Base-by-base conservation (phyloP, 169 alveolate species). In the Plasmodium vivax region DNA sequence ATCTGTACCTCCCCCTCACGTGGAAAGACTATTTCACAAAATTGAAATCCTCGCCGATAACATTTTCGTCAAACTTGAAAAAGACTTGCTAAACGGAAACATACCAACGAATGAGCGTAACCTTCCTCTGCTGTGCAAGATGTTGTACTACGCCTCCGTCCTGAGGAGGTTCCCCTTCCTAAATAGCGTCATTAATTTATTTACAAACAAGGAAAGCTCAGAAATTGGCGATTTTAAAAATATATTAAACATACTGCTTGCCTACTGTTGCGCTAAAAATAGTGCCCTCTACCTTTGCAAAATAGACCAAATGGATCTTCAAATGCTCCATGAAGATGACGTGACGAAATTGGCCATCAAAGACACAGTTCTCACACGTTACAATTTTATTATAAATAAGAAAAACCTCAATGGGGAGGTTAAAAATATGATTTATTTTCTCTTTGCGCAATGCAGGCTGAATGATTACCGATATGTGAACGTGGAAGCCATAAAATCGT, bases 391-490 rank as follows among this genome's bases (percentile, higher is more conserved):
- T 56, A 36, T 88, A 88, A 80, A 88, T 79, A 88, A 56, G 34
- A 23, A 41, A 41, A 62, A 80, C 34, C 62, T 79, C 34, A 68
- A 58, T 45, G 41, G 19, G 10, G 79, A 88, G 47, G 3, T 88
- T 41, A 92, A 81, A 92, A 82, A 81, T 58, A 72, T 71, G 68
- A 92, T 92, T 45, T 92, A 81, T 92, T 82, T 54, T 82, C 68
- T 82, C n/a, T 92, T 82, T 82, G 36, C 74, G 36, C 95, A 92
- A 54, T 71, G 71, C 1, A 81, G 77, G 43, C 75, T 92, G 41
- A 92, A 92, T 82, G 85, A 71, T 71, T 92, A 92, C 30, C 23
- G 81, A 47, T 82, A 43, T 71, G 80, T 92, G 71, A 92, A 92
- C 75, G 54, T 38, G 41, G 92, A 92, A 45, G 41, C 3, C 16